A percentile compares a stretch with the other conserved stretches of the same genome.
Evolutionary conservation across 2,329 filamentous ascomycete species (phyloP).

Genomic region (Ophiostoma sp.): DNA sequence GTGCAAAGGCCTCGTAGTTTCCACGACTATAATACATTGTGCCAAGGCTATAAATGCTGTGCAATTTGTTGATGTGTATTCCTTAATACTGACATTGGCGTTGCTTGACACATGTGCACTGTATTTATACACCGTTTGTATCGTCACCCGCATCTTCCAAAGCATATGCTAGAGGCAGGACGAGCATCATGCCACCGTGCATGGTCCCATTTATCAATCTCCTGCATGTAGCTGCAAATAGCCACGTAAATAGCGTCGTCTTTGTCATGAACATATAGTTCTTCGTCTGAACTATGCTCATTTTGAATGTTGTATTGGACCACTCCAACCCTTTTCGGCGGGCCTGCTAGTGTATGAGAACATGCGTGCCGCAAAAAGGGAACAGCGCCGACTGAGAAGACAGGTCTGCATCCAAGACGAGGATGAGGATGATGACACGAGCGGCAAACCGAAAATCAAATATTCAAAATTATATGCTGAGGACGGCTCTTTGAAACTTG

Average conservation of each 20-base stretch:
- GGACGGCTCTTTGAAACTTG: too few species aligned
- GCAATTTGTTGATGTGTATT: not conserved
- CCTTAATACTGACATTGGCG: not conserved
- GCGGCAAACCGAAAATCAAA: too few species aligned
- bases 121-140: not conserved
- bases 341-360: too few species aligned
- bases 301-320: too few species aligned
- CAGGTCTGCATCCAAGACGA: too few species aligned
- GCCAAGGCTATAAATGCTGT: not conserved
- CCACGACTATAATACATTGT: conserved; percentile 32
- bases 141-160: not conserved
- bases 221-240: not conserved
- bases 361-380: too few species aligned
- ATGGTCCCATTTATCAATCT: not conserved
- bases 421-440: too few species aligned
- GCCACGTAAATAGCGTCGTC: not conserved
- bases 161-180: not conserved
- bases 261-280: too few species aligned
- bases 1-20: conserved; percentile 29
- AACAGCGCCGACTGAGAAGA: too few species aligned
- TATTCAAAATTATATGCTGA: too few species aligned
- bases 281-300: too few species aligned
- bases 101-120: not conserved
- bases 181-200: not conserved
- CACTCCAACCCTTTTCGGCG: too few species aligned